phyloP scores from a whole-genome alignment of 1,284 basidiomycete genomes.

The Golubevia pallescens region DNA sequence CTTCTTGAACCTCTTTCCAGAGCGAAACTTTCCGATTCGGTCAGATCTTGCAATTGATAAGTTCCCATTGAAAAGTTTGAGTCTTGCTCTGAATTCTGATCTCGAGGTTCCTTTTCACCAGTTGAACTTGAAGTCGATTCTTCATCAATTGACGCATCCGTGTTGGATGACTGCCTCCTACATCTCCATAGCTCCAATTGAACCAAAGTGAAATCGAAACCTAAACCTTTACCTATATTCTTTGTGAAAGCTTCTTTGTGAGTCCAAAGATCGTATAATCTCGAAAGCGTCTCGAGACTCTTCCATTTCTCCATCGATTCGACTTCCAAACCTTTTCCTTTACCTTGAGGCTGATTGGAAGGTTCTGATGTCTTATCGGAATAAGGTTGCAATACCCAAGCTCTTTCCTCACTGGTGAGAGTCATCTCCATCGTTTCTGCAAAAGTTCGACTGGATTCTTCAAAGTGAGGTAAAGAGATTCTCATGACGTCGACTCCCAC shows the following conservation, averaged over 20 bases:
- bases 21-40: too few relatives aligned
- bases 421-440: conserved; percentile 50
- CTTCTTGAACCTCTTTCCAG: too few relatives aligned
- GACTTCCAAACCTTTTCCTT: too few relatives aligned
- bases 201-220: conserved; percentile 46
- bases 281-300: conserved; percentile 16
- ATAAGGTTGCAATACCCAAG: conserved; percentile 24
- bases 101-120: not conserved
- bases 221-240: conserved; percentile 45
- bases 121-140: not conserved
- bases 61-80: too few relatives aligned
- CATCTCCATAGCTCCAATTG: conserved; percentile 24
- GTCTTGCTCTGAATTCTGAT: not conserved
- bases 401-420: conserved; percentile 28
- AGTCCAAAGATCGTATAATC: conserved; percentile 51
- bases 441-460: conserved; percentile 24
- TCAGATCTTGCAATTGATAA: too few relatives aligned
- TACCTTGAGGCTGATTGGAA: too few relatives aligned
- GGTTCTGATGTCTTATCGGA: too few relatives aligned
- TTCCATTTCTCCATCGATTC: too few relatives aligned
- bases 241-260: conserved; percentile 61
- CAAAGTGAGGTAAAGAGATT: conserved; percentile 40
- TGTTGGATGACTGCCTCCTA: too few relatives aligned
- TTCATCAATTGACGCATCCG: too few relatives aligned
- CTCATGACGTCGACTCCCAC: conserved; percentile 59